A percentile compares a stretch with the other conserved stretches of the same genome.
phyloP scores from a whole-genome alignment of 176 grass and related monocot species.

The Olyra latifolia region DNA sequence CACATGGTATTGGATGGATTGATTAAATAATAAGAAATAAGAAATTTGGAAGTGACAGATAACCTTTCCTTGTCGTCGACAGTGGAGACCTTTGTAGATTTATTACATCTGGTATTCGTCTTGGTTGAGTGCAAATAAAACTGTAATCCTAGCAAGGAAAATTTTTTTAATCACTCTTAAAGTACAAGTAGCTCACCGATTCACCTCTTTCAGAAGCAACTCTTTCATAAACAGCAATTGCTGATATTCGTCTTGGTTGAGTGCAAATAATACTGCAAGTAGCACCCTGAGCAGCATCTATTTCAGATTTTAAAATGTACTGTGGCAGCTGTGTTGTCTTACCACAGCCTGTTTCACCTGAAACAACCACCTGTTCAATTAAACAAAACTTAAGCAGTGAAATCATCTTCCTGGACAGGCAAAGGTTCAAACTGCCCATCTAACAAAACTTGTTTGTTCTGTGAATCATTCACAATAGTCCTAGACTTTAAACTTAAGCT shows the following conservation, averaged over 20 bases:
- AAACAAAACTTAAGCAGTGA: constrained; percentile 49
- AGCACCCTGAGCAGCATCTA: constrained; percentile 78
- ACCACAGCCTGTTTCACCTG: constrained; percentile 98
- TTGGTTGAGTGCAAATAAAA: too few species aligned
- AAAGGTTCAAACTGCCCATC: constrained; percentile 60
- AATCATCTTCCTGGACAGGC: constrained; percentile 74
- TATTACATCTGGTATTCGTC: too few species aligned
- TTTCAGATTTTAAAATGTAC: constrained; percentile 98
- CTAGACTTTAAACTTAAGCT: constrained; percentile 55
- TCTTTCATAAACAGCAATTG: constrained; percentile 94
- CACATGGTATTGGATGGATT: too few species aligned
- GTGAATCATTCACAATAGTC: too few species aligned
- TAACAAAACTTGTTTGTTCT: constrained; percentile 49
- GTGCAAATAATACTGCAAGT: constrained; percentile 95
- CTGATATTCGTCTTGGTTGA: constrained; percentile 95
- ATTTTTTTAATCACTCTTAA: background rate
- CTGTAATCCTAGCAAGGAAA: background rate
- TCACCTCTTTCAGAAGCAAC: constrained; percentile 98
- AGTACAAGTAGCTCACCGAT: constrained; percentile 60
- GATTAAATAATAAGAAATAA: too few species aligned
- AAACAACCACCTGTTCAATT: constrained; percentile 84
- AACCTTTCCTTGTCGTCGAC: too few species aligned
- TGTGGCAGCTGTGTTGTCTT: constrained; percentile 88
- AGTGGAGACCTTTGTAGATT: too few species aligned
- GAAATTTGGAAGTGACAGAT: too few species aligned